Conservation (phyloP, 2,329 filamentous ascomycete genomes). For the Beauveria brongniartii region DNA sequence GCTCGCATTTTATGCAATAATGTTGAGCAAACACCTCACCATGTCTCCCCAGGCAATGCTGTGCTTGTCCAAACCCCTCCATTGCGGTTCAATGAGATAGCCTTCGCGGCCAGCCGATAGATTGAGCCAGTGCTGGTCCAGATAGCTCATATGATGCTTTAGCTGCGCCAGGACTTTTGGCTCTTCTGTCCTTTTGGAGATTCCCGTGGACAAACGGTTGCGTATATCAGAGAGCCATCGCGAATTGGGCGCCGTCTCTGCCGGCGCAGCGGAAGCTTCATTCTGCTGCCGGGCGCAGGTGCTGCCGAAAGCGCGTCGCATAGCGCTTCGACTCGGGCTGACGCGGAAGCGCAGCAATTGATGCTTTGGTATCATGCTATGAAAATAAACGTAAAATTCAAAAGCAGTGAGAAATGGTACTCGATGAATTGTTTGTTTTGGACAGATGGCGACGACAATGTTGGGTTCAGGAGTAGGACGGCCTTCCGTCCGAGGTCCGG, state of each 20-base stretch:
- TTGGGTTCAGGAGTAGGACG: not conserved
- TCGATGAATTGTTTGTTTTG: not conserved
- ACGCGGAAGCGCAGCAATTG: not conserved
- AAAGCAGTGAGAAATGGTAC: not conserved
- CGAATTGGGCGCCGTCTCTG: constrained; percentile 14
- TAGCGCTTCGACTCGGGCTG: not conserved
- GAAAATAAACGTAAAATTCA: too few relatives aligned
- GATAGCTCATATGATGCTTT: constrained; percentile 13
- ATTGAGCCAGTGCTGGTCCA: constrained; percentile 55
- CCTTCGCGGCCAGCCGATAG: constrained; percentile 68
- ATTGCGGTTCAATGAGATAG: constrained; percentile 53
- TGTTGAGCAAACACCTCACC: constrained; percentile 34
- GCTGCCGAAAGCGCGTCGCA: constrained; percentile 4
- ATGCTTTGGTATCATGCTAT: not conserved
- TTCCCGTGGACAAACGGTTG: constrained; percentile 15
- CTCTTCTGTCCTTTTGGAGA: not conserved
- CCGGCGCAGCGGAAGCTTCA: not conserved
- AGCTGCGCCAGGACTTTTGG: constrained; percentile 8
- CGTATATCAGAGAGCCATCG: constrained; percentile 23
- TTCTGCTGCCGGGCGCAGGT: not conserved
- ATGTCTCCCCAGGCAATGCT: constrained; percentile 79
- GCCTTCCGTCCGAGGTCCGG: constrained; percentile 2
- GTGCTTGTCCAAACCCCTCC: constrained; percentile 55
- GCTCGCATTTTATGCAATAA: not conserved
- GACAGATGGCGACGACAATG: not conserved